phyloP scores from a whole-genome alignment of 2,329 filamentous ascomycete genomes.

The Zymoseptoria tritici region DNA sequence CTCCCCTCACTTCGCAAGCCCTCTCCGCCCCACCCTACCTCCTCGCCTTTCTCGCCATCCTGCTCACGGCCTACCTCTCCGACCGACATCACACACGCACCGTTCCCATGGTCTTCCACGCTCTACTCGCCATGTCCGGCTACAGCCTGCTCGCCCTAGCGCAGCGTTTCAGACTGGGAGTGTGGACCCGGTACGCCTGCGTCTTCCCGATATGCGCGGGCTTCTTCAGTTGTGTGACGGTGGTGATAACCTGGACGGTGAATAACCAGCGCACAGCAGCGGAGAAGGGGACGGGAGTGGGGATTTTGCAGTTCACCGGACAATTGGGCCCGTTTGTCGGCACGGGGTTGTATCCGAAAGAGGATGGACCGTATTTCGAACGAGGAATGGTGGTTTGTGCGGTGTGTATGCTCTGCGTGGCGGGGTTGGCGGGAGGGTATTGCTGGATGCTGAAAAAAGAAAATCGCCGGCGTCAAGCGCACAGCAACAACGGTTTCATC shows the following conservation, averaged over 20 bases:
- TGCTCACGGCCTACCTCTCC: slow-evolving; percentile 64
- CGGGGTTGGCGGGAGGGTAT: slow-evolving; percentile 36
- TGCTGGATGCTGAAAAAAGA: slow-evolving; percentile 33
- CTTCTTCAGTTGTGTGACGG: slow-evolving; percentile 76
- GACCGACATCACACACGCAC: slow-evolving; percentile 59
- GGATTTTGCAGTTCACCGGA: slow-evolving; percentile 71
- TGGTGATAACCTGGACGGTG: slow-evolving; percentile 81
- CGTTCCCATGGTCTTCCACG: slow-evolving; percentile 60
- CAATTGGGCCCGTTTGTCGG: slow-evolving; percentile 64
- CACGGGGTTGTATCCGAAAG: slow-evolving; percentile 47
- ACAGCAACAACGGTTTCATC: too few relatives aligned
- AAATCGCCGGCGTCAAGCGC: slow-evolving; percentile 17
- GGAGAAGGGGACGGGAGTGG: slow-evolving; percentile 68
- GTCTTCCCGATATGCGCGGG: slow-evolving; percentile 72
- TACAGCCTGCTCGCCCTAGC: slow-evolving; percentile 40
- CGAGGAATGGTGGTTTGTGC: slow-evolving; percentile 46
- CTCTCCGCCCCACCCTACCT: slow-evolving; percentile 78
- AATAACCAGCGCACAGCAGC: slow-evolving; percentile 71
- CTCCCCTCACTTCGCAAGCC: slow-evolving; percentile 60
- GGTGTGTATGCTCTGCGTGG: slow-evolving; percentile 43
- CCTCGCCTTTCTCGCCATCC: slow-evolving; percentile 62
- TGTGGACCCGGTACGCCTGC: slow-evolving; percentile 57
- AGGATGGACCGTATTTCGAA: slow-evolving; percentile 43
- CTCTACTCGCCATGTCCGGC: slow-evolving; percentile 54
- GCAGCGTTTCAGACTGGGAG: too few relatives aligned